Base-by-base conservation (phyloP, 176 grass and related monocot species). In the Carex cristatella region DNA sequence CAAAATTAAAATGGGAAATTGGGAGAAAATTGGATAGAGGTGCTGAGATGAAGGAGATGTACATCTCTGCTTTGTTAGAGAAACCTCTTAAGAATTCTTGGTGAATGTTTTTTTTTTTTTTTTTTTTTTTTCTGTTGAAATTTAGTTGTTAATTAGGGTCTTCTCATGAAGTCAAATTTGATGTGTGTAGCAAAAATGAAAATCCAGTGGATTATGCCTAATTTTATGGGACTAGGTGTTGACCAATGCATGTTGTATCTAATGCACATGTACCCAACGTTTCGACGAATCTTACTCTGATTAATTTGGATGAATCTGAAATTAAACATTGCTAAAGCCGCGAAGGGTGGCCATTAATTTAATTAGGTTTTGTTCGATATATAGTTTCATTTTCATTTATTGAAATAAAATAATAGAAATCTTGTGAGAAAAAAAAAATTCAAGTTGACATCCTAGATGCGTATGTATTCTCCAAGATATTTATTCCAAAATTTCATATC, bases 51-150 rank as follows among this genome's bases (percentile, higher is more conserved):
- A 54, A 61, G 61, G 88, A 86, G 84, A 89, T 89, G 84, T 86
- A 89, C 31, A 86, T 86, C 84, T 89, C 88, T 70, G 88, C 88
- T 49, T 75, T 89, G 79, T 61, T 89, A n/a, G 68, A 86, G 84
- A 89, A 89, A 82, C 88, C 88, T 12, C 71, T 89, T 16, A 86
- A 79, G 4, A 89, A 89, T 63, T 89, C 88, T 42, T 89, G 88
- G 88, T 89, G 66, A 85, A 3, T 4, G 0, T 10, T 51, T 28
- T 46, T 1, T 5, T 11, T 10, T 1, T 28, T 46, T 1, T 5
- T 11, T 10, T 1, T 72, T 7, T 16, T 44, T 46, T 46, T 72
- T 28, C 48, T 51, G 48, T 51, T 51, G 46, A 49, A 51, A 51
- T 51, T 51, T 51, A 51, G 48, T 51, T 51, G 48, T 51, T 51